Percentiles rank a stretch among this genome's conserved stretches.
These are phyloP conservation scores for Phaeosphaeriaceae sp. DNA, from an alignment of 2,329 filamentous ascomycete genomes.

Conservation along the genomic window DNA sequence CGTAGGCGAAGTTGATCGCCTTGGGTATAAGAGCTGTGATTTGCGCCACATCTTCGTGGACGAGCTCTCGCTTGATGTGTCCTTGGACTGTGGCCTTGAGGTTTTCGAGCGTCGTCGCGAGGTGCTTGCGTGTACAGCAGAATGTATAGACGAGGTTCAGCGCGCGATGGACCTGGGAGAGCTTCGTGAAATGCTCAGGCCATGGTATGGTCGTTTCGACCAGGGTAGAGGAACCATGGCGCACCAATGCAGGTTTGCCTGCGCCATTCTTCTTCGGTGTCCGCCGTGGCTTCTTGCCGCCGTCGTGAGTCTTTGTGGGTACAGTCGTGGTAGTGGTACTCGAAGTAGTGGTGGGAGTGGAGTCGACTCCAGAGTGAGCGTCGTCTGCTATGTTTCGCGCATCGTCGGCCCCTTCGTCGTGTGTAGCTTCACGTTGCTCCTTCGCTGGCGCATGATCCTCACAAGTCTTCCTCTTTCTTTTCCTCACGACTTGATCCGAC, in stretches of 20 bases:
- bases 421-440: slow-evolving; percentile 2
- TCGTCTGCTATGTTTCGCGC: slow-evolving; percentile 7
- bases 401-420: background rate
- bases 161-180: slow-evolving; percentile 81
- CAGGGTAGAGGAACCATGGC: slow-evolving; percentile 56
- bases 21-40: slow-evolving; percentile 80
- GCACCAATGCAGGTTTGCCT: slow-evolving; percentile 48
- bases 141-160: slow-evolving; percentile 95
- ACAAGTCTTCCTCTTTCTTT: slow-evolving; percentile 50
- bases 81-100: slow-evolving; percentile 84
- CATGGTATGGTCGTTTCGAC: slow-evolving; percentile 68
- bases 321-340: slow-evolving; percentile 54
- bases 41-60: slow-evolving; percentile 79
- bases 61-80: slow-evolving; percentile 75
- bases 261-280: slow-evolving; percentile 48
- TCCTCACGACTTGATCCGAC: slow-evolving; percentile 54
- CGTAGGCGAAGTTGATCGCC: slow-evolving; percentile 82
- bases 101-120: slow-evolving; percentile 90
- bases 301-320: slow-evolving; percentile 65
- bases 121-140: slow-evolving; percentile 88
- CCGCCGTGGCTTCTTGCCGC: slow-evolving; percentile 60
- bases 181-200: slow-evolving; percentile 75
- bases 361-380: slow-evolving; percentile 1
- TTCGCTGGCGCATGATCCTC: slow-evolving; percentile 27
- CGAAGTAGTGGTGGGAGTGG: no score